These are phyloP conservation scores for Saccharomycopsis selenospora DNA, from an alignment of 805 yeast species.

Conservation along the genomic window DNA sequence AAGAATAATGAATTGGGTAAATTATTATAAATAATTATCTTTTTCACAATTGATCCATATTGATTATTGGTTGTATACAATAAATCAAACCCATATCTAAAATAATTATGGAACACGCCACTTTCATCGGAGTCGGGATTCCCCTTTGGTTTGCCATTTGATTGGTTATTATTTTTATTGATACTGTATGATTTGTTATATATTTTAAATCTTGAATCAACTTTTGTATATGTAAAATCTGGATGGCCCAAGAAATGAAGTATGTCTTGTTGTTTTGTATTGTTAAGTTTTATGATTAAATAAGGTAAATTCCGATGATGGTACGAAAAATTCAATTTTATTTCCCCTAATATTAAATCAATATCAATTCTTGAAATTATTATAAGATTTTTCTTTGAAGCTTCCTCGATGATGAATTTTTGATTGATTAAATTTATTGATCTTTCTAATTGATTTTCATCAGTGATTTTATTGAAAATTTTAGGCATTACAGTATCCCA, in stretches of 20 bases:
- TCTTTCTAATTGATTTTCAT: not conserved
- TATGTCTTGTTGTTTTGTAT: conserved; percentile 17
- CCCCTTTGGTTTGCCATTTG: not conserved
- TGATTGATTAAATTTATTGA: not conserved
- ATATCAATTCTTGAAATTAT: conserved; percentile 6
- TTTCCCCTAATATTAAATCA: conserved; percentile 1
- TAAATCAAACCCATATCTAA: conserved; percentile 18
- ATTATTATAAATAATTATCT: conserved; percentile 17
- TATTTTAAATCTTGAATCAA: conserved; percentile 13
- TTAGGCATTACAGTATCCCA: not conserved
- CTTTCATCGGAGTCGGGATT: not conserved
- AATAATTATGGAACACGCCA: conserved; percentile 19
- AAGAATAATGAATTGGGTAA: conserved; percentile 15
- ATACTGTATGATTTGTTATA: not conserved
- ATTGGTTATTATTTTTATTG: not conserved
- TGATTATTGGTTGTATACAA: conserved; percentile 9
- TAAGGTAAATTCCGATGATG: not conserved
- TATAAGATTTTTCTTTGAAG: not conserved
- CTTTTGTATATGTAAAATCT: conserved; percentile 15
- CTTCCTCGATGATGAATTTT: not conserved
- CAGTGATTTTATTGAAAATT: not conserved
- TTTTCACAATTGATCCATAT: conserved; percentile 14
- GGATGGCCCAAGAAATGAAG: conserved; percentile 16
- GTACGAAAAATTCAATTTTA: conserved; percentile 7
- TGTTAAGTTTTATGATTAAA: conserved; percentile 5